These are phyloP conservation scores for Saraca asoca DNA, from an alignment of 331 rosid species.

Conservation along the genomic window DNA sequence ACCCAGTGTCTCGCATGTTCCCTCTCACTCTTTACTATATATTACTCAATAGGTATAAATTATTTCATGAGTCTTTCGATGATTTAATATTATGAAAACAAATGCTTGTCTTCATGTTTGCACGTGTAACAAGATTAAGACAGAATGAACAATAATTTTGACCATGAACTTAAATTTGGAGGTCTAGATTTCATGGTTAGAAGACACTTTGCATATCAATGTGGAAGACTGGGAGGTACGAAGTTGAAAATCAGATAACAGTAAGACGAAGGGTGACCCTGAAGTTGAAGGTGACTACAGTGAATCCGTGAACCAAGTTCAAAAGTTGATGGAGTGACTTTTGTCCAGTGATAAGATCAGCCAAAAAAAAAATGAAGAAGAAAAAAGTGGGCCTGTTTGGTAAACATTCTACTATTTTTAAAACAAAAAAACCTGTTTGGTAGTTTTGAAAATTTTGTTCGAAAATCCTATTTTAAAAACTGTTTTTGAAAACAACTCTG, in stretches of 20 bases:
- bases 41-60: no score
- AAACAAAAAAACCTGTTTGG: no score
- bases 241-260: not conserved
- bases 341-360: no score
- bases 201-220: not conserved
- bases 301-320: not conserved
- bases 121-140: not conserved
- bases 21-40: conserved; percentile 2
- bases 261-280: not conserved
- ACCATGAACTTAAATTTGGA: not conserved
- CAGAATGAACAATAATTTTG: not conserved
- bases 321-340: no score
- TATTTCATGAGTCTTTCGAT: no score
- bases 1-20: not conserved
- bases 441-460: no score
- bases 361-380: no score
- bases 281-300: not conserved
- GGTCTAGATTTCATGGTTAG: not conserved
- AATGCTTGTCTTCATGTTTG: conserved; percentile 2
- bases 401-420: no score
- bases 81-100: not conserved
- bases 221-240: no score
- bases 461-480: no score
- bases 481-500: no score
- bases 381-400: no score